Evolutionary conservation across 768 basidiomycete species (phyloP).

Genomic region (Kwoniella sp.): DNA sequence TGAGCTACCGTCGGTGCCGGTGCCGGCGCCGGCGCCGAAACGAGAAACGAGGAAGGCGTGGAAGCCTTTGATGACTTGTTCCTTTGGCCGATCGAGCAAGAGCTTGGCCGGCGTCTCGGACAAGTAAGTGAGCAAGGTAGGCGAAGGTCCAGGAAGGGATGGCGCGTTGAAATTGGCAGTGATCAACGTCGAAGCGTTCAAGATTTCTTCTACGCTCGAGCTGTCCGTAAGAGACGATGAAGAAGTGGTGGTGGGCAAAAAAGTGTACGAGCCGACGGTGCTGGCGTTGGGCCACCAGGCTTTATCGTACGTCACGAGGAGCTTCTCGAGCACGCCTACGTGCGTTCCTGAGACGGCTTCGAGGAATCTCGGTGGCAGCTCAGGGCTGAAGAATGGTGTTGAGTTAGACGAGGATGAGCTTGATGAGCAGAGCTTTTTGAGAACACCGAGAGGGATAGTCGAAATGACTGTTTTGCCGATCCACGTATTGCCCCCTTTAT

Average conservation of each 20-base stretch:
- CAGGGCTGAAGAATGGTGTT: conserved; percentile 40
- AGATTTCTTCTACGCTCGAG: conserved; percentile 39
- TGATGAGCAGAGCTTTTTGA: conserved; percentile 31
- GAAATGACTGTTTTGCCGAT: conserved; percentile 39
- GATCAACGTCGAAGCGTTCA: conserved; percentile 40
- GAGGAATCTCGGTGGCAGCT: conserved; percentile 31
- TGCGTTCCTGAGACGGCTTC: conserved; percentile 41
- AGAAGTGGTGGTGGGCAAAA: conserved; percentile 46
- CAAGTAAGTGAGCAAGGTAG: conserved; percentile 51
- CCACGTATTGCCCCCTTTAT: conserved; percentile 8
- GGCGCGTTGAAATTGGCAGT: conserved; percentile 42
- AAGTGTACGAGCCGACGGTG: conserved; percentile 47
- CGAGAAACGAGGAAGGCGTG: conserved; percentile 44
- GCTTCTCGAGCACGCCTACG: conserved; percentile 52
- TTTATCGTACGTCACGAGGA: conserved; percentile 43
- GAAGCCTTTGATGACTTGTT: conserved; percentile 41
- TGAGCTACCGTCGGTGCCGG: no score
- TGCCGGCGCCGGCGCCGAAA: conserved; percentile 27
- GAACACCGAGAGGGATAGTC: conserved; percentile 51
- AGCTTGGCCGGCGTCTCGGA: conserved; percentile 48
- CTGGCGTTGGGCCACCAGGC: conserved; percentile 53
- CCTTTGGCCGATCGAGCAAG: conserved; percentile 27
- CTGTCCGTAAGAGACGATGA: conserved; percentile 10
- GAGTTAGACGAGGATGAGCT: neutral
- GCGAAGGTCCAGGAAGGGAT: conserved; percentile 31